Evolutionary conservation across 2,329 filamentous ascomycete genomes (phyloP).

Genomic region (Aspergillus sp.): DNA sequence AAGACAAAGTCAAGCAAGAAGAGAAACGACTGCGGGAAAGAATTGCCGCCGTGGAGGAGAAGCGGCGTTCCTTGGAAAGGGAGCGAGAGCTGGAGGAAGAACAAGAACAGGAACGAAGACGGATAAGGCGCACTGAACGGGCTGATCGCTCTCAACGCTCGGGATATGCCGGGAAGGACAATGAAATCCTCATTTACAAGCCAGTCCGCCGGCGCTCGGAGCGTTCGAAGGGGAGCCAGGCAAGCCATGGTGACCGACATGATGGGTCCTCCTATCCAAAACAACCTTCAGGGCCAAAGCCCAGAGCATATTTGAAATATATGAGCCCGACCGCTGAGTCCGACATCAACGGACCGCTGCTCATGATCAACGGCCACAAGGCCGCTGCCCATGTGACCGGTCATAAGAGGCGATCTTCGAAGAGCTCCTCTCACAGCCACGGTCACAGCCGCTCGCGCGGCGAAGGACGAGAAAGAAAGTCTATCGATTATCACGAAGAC

Average conservation of each 20-base stretch:
- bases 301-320: constrained; percentile 26
- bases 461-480: constrained; percentile 15
- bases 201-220: constrained; percentile 14
- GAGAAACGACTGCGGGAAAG: constrained; percentile 15
- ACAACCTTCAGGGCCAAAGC: constrained; percentile 13
- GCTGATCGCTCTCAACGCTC: constrained; percentile 4
- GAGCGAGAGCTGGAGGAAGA: constrained; percentile 2
- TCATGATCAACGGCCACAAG: constrained; percentile 30
- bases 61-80: constrained; percentile 6
- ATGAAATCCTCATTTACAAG: constrained; percentile 9
- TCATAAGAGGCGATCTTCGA: constrained; percentile 22
- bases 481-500: constrained; percentile 23
- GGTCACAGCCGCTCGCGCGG: constrained; percentile 18
- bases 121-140: constrained; percentile 12
- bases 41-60: constrained; percentile 13
- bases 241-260: background rate
- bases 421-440: constrained; percentile 16
- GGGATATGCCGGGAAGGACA: constrained; percentile 2
- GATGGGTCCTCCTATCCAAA: constrained; percentile 20
- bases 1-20: constrained; percentile 23
- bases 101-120: constrained; percentile 3
- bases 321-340: constrained; percentile 33
- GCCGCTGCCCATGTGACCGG: constrained; percentile 23
- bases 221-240: constrained; percentile 15
- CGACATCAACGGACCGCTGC: constrained; percentile 29